These are phyloP conservation scores for Hexamita inflata DNA, from an alignment of 208 protist genomes.

Conservation along the genomic window DNA sequence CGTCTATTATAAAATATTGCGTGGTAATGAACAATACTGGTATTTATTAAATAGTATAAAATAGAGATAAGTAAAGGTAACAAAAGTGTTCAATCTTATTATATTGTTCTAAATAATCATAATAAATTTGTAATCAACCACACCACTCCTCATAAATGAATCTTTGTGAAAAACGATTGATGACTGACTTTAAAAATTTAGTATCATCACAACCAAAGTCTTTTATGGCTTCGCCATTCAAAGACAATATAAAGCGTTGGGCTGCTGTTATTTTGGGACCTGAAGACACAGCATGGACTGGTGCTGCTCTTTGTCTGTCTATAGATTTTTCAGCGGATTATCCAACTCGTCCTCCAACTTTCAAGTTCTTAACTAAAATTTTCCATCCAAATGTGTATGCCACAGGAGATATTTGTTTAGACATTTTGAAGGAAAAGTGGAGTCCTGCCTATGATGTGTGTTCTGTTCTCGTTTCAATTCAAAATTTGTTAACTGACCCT, in stretches of 20 bases:
- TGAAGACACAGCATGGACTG: constrained; percentile 49
- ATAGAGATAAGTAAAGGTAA: no score
- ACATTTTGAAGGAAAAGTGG: constrained; percentile 89
- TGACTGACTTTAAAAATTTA: constrained; percentile 35
- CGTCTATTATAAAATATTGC: no score
- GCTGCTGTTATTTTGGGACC: constrained; percentile 49
- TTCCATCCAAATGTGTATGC: constrained; percentile 68
- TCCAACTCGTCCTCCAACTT: constrained; percentile 48
- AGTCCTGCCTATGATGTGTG: constrained; percentile 87
- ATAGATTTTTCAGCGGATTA: constrained; percentile 50
- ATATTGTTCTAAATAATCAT: no score
- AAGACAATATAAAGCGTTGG: constrained; percentile 46
- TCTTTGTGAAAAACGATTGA: constrained; percentile 29
- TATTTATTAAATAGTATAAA: no score
- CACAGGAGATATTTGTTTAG: constrained; percentile 89
- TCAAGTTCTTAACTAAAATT: constrained; percentile 47
- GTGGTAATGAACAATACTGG: no score
- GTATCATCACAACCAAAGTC: constrained; percentile 28
- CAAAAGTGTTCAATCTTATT: no score
- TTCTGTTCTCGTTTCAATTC: constrained; percentile 93
- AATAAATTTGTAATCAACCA: no score
- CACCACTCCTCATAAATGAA: no score
- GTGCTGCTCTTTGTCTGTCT: constrained; percentile 42
- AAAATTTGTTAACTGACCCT: constrained; percentile 94
- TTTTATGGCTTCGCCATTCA: constrained; percentile 41